These are phyloP conservation scores for Kappamyces sp. DNA, from an alignment of 192 early-diverging fungal genomes.

Conservation along the genomic window DNA sequence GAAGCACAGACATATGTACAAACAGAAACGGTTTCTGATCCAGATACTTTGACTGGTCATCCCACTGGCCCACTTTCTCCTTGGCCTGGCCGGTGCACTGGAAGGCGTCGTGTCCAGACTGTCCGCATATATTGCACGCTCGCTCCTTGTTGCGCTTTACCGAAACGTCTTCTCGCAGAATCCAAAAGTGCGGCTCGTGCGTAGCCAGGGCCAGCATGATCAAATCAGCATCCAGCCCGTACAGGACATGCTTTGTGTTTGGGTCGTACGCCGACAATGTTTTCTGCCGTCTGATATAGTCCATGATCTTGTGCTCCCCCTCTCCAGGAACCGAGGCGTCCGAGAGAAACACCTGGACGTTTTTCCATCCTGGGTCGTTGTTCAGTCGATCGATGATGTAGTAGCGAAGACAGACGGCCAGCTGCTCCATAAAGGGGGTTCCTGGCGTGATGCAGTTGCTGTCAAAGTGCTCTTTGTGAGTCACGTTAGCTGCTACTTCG, in stretches of 20 bases:
- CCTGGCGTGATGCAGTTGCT: conserved; percentile 98
- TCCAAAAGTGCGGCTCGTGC: conserved; percentile 95
- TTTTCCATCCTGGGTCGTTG: conserved; percentile 83
- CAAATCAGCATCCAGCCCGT: conserved; percentile 96
- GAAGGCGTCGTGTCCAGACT: conserved; percentile 35
- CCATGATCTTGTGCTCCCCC: conserved; percentile 99
- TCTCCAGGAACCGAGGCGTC: conserved; percentile 95
- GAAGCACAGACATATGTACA: conserved; percentile 77
- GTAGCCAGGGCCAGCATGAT: conserved; percentile 93
- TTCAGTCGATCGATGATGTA: conserved; percentile 84
- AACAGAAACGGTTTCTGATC: conserved; percentile 49
- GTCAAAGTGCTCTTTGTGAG: conserved; percentile 67
- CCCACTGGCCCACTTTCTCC: conserved; percentile 45
- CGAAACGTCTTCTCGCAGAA: conserved; percentile 92
- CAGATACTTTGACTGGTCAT: conserved; percentile 14
- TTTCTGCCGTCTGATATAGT: conserved; percentile 85
- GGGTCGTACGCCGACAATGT: conserved; percentile 76
- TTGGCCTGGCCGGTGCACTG: conserved; percentile 50
- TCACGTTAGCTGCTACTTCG: conserved; percentile 6
- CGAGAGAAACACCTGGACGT: conserved; percentile 83
- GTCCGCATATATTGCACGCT: conserved; percentile 49
- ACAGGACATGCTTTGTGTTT: conserved; percentile 89
- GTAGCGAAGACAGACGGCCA: conserved; percentile 81
- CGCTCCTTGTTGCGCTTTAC: conserved; percentile 54
- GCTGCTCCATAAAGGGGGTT: conserved; percentile 90